Evolutionary conservation across 192 early-diverging fungal species (phyloP), one percentile per base, ranked within the genome.

Genomic region (Tieghemiomyces parasiticus): DNA sequence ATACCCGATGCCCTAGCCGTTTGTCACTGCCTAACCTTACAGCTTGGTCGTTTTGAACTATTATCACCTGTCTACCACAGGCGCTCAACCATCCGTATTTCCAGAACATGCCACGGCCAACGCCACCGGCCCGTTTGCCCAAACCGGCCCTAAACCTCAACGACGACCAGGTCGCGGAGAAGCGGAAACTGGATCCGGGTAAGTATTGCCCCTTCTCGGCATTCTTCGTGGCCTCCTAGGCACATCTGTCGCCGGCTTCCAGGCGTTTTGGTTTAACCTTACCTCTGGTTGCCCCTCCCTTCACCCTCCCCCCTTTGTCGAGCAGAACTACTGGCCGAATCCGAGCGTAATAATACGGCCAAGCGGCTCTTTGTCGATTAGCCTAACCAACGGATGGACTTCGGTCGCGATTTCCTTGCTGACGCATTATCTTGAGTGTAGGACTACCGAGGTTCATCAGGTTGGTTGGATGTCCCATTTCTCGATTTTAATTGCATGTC

Each of bases 41-140:
- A n/a, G n/a, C n/a, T n/a, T n/a, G n/a, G n/a, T n/a, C n/a, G n/a
- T n/a, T n/a, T n/a, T n/a, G n/a, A n/a, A n/a, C n/a, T n/a, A n/a
- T n/a, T n/a, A n/a, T n/a, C n/a, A n/a, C n/a, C n/a, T n/a, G n/a
- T 16, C 35, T 45, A 45, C 68, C 67, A 29, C 61, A 42, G 38
- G 55, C 55, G 20, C 22, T 58, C 3, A 25, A 38, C 3, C 55
- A 58, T 26, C 55, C 55, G 9, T 58, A 58, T 22, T 58, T 58
- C 33, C 55, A 58, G n/a, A 58, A 58, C 26, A 12, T 35, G 24
- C 55, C 55, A 6, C 35, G 33, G 6, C 55, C 55, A 12, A 58
- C 55, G 22, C 34, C 32, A 6, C 55, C 55, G 2, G 35, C 19
- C 2, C 32, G 35, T n/a, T 26, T 58, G 20, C 55, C 55, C 16